A percentile compares a stretch with the other conserved stretches of the same genome.
Evolutionary conservation across 2,329 filamentous ascomycete species (phyloP).

Genomic region (Arthroderma uncinatum): DNA sequence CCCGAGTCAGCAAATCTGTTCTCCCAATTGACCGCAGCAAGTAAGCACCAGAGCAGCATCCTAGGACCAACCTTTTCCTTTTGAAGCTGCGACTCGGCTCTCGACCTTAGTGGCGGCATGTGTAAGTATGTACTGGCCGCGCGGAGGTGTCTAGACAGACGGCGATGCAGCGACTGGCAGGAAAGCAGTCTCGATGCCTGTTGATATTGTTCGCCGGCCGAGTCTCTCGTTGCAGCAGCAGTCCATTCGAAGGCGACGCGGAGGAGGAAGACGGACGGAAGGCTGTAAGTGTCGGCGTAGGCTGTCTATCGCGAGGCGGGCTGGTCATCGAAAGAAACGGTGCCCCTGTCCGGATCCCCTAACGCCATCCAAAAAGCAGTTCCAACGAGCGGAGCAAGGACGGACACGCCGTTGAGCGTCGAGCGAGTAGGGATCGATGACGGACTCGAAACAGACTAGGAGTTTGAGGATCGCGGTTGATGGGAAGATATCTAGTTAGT

Average conservation of each 20-base stretch:
- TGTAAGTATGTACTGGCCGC: slow-evolving; percentile 19
- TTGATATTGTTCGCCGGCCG: neutral
- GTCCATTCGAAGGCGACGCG: neutral
- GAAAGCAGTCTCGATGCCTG: neutral
- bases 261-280: neutral
- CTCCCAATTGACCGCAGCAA: neutral
- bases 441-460: neutral
- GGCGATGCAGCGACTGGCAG: neutral
- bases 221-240: neutral
- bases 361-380: slow-evolving; percentile 6
- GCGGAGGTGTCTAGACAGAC: neutral
- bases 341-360: neutral
- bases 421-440: neutral
- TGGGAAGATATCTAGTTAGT: neutral
- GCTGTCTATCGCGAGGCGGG: neutral
- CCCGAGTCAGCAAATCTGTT: neutral
- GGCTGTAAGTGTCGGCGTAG: neutral
- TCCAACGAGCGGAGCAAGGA: neutral
- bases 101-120: slow-evolving; percentile 35
- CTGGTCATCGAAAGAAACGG: neutral
- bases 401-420: neutral
- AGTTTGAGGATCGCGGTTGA: neutral
- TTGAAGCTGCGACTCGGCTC: slow-evolving; percentile 46
- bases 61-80: slow-evolving; percentile 44
- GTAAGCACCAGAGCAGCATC: neutral